These are phyloP conservation scores for Scenedesmus sp. DNA, from an alignment of 163 green algal genomes.

Conservation along the genomic window DNA sequence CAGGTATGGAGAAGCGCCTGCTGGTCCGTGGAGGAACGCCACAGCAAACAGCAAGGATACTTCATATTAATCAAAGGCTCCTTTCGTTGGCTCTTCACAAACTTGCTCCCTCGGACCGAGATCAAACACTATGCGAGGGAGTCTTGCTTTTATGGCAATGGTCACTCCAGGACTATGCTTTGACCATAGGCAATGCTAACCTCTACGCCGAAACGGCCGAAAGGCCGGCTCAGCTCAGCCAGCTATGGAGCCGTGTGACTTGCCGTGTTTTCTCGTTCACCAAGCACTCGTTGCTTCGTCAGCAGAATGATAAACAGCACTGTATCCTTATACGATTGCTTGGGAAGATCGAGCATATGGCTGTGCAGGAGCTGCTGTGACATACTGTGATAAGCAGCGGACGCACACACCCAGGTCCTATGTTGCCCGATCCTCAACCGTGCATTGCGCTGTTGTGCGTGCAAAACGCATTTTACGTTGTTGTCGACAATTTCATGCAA, in stretches of 20 bases:
- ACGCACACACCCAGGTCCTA: not conserved
- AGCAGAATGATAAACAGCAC: not conserved
- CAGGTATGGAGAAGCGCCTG: not conserved
- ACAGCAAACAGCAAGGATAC: too few species aligned
- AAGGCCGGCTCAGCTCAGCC: not conserved
- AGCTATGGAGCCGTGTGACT: not conserved
- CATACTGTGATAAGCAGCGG: not conserved
- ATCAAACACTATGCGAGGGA: not conserved
- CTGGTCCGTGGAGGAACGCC: not conserved
- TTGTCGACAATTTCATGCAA: not conserved
- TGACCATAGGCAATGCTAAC: too few species aligned
- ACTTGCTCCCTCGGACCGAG: slow-evolving; percentile 1
- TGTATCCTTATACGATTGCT: not conserved
- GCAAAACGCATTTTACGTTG: too few species aligned
- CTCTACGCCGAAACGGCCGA: not conserved
- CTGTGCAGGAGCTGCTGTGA: not conserved
- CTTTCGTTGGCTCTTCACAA: not conserved
- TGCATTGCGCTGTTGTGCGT: not conserved
- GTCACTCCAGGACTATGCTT: not conserved
- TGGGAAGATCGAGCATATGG: not conserved
- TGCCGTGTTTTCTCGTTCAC: not conserved
- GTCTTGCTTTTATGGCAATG: not conserved
- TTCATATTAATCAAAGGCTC: not conserved
- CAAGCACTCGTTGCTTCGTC: not conserved
- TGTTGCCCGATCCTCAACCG: not conserved